Evolutionary conservation across 2,329 filamentous ascomycete genomes (phyloP).

Genomic region (Trichoderma koningii): DNA sequence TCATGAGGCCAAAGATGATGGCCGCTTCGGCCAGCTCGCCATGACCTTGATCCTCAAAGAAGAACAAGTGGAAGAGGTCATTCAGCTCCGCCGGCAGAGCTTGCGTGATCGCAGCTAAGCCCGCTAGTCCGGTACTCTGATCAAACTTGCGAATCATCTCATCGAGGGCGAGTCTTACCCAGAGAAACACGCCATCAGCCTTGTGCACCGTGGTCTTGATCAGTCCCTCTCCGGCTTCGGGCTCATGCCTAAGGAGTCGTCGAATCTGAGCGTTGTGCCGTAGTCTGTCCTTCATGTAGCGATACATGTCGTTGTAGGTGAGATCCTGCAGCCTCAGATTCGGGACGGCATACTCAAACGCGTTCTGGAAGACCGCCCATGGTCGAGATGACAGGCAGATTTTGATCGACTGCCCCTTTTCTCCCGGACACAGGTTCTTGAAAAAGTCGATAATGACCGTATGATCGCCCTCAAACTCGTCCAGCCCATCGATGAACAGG

Average conservation of each 20-base stretch:
- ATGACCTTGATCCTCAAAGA: slow-evolving; percentile 36
- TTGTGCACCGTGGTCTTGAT: slow-evolving; percentile 31
- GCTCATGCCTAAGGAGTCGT: slow-evolving; percentile 25
- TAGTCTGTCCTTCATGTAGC: slow-evolving; percentile 34
- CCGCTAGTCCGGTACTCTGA: background rate
- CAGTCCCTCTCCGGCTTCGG: slow-evolving; percentile 12
- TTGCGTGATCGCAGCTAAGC: slow-evolving; percentile 24
- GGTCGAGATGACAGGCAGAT: slow-evolving; percentile 41
- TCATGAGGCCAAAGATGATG: slow-evolving; percentile 37
- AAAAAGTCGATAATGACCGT: slow-evolving; percentile 37
- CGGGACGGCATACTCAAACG: slow-evolving; percentile 34
- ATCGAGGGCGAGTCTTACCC: slow-evolving; percentile 39
- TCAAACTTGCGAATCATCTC: slow-evolving; percentile 33
- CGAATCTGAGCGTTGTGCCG: slow-evolving; percentile 28
- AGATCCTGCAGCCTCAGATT: slow-evolving; percentile 36
- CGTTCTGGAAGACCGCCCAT: slow-evolving; percentile 35
- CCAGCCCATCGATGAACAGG: slow-evolving; percentile 39
- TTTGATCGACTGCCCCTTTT: slow-evolving; percentile 33
- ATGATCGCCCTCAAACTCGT: slow-evolving; percentile 41
- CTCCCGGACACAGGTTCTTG: slow-evolving; percentile 30
- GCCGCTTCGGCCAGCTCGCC: slow-evolving; percentile 32
- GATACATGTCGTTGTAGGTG: slow-evolving; percentile 35
- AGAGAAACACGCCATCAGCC: slow-evolving; percentile 41
- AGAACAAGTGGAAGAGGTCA: slow-evolving; percentile 36
- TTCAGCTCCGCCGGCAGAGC: slow-evolving; percentile 36